A percentile compares a stretch with the other conserved stretches of the same genome.
phyloP scores from a whole-genome alignment of 352 stramenopile genomes.

The Globisporangium abappressorium region DNA sequence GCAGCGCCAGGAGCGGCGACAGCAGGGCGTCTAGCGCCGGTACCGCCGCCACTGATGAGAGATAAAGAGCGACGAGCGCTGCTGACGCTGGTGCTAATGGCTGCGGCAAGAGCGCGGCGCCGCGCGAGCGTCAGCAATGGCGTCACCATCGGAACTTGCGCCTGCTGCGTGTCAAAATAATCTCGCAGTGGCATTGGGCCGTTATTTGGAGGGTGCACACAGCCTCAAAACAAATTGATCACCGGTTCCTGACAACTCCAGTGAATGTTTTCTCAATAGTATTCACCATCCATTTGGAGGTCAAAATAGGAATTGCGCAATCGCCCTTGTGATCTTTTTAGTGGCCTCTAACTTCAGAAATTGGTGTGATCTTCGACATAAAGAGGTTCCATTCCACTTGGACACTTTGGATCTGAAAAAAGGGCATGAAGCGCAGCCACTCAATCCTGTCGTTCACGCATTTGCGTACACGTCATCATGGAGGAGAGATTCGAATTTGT shows the following conservation, averaged over 20 bases:
- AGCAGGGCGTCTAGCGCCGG: not conserved
- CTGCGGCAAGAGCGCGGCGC: not conserved
- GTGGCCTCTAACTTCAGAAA: not conserved
- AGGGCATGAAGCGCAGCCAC: too few species aligned
- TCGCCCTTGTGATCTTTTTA: not conserved
- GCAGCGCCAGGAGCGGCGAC: not conserved
- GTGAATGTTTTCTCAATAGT: not conserved
- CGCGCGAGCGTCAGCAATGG: slow-evolving; percentile 4
- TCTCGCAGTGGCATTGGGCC: not conserved
- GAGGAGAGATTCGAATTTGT: too few species aligned
- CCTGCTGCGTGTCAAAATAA: not conserved
- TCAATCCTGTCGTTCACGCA: too few species aligned
- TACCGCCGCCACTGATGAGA: not conserved
- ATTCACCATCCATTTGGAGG: not conserved
- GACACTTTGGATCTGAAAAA: too few species aligned
- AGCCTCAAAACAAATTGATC: not conserved
- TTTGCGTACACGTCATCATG: too few species aligned
- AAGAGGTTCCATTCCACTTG: too few species aligned
- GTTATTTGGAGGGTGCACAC: not conserved
- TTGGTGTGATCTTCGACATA: too few species aligned
- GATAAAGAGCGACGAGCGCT: not conserved
- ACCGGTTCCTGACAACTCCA: too few species aligned
- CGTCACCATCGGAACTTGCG: not conserved
- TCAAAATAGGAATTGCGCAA: slow-evolving; percentile 7
- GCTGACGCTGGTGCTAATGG: not conserved